Evolutionary conservation across 2,329 filamentous ascomycete species (phyloP).

Genomic region (Aspergillus felis): DNA sequence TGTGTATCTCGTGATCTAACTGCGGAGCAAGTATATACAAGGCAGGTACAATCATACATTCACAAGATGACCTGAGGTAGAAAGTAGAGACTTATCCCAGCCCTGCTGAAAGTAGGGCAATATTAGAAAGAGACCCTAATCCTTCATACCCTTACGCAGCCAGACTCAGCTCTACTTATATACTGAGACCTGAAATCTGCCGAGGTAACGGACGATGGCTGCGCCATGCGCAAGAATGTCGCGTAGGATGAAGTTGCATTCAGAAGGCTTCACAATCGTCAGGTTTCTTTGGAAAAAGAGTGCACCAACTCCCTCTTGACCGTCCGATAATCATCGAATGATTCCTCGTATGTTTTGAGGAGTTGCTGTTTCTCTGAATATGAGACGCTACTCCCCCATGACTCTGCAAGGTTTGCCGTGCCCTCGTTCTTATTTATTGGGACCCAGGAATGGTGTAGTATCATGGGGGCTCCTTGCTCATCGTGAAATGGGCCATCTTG

Average conservation of each 20-base stretch:
- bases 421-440: not conserved
- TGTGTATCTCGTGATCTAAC: no score
- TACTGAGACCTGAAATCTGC: no score
- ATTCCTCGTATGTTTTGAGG: not conserved
- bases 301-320: not conserved
- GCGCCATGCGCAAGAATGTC: not conserved
- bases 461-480: not conserved
- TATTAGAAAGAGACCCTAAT: no score
- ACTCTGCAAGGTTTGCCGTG: not conserved
- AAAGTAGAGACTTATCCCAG: no score
- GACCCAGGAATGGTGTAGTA: not conserved
- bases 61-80: no score
- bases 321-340: not conserved
- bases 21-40: no score
- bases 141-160: no score
- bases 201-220: not conserved
- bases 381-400: not conserved
- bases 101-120: no score
- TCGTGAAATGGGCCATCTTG: not conserved
- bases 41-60: no score
- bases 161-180: no score
- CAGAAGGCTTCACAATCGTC: not conserved
- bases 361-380: not conserved
- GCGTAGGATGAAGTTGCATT: no score
- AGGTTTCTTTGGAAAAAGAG: not conserved